Evolutionary conservation across 495 filamentous ascomycete species (phyloP), one percentile per base, ranked within the genome.

Genomic region (Tuber magnatum): DNA sequence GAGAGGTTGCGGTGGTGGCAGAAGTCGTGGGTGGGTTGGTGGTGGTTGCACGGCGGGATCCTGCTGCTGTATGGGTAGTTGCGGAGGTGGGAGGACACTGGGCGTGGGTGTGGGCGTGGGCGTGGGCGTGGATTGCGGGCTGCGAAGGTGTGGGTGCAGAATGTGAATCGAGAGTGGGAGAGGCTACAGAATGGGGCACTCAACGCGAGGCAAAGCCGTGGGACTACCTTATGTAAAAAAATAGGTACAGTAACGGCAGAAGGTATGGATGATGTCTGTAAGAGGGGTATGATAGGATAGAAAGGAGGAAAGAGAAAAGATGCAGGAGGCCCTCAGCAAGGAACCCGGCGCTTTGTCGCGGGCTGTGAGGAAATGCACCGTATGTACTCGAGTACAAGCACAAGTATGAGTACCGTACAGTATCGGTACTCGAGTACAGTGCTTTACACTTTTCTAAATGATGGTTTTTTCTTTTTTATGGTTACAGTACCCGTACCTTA

Each of bases 171-270:
- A 61, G 56, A 61, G 56, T 61, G 56, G 56, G 43, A 75, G 77
- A 78, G 72, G 68, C 70, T 43, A 75, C 76, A 28, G 72, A 75
- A 79, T 32, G 43, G 72, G 77, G 72, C 65, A 77, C 69, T 78
- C 77, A 79, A 78, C 75, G 72, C 32, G 76, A 79, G 65, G 76
- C 65, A 79, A 42, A 43, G 46, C 68, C 38, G 56, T 65, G 56
- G 56, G 56, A 28, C 39, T 65, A 65, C 56, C 56, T 32, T 65
- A 65, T 32, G 28, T 65, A 65, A 65, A 35, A 35, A 65, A 35
- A 65, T 35, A 32, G 56, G 56, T 20, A 65, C 56, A 65, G 28
- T 65, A 35, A 65, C 24, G 2, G 51, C n/a, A 28, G 51, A 28
- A 10, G 56, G 28, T 18, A 65, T 65, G 14, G 56, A 65, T 35